These are phyloP conservation scores for Monosporozyma unispora DNA, from an alignment of 805 yeast species.

Conservation along the genomic window DNA sequence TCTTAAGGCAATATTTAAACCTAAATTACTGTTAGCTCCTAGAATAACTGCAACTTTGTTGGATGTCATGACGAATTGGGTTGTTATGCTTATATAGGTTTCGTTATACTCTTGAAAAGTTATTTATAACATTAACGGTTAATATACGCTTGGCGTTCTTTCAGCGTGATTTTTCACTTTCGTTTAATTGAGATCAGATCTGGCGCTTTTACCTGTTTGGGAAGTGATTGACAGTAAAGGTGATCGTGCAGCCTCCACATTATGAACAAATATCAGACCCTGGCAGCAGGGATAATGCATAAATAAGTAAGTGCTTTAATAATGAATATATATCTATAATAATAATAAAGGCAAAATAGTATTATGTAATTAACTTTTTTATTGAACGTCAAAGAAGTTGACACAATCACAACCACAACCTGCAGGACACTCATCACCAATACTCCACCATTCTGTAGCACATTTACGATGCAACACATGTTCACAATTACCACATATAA, in stretches of 20 bases:
- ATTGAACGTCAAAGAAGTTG: constrained; percentile 21
- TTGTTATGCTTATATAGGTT: too few relatives aligned
- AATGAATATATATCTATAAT: neutral
- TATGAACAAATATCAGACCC: neutral
- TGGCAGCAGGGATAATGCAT: neutral
- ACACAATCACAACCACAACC: constrained; percentile 81
- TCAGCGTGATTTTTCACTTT: neutral
- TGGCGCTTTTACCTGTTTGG: neutral
- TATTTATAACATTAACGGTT: too few relatives aligned
- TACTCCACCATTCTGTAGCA: constrained; percentile 72
- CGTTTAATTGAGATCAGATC: neutral
- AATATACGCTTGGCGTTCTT: neutral
- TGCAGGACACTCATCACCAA: constrained; percentile 55
- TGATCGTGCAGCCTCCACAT: neutral
- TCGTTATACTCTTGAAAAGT: neutral
- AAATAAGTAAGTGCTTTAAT: neutral
- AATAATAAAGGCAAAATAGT: neutral
- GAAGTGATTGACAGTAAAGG: neutral
- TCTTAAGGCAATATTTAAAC: constrained; percentile 75
- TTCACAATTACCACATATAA: constrained; percentile 64
- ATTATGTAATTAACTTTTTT: neutral
- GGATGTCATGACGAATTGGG: too few relatives aligned
- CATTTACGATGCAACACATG: constrained; percentile 75
- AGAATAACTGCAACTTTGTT: constrained; percentile 35
- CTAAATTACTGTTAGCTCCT: constrained; percentile 57